Percentiles rank a stretch among this genome's conserved stretches.
These are phyloP conservation scores for Hypocreales sp. DNA, from an alignment of 2,329 filamentous ascomycete genomes.

Conservation along the genomic window DNA sequence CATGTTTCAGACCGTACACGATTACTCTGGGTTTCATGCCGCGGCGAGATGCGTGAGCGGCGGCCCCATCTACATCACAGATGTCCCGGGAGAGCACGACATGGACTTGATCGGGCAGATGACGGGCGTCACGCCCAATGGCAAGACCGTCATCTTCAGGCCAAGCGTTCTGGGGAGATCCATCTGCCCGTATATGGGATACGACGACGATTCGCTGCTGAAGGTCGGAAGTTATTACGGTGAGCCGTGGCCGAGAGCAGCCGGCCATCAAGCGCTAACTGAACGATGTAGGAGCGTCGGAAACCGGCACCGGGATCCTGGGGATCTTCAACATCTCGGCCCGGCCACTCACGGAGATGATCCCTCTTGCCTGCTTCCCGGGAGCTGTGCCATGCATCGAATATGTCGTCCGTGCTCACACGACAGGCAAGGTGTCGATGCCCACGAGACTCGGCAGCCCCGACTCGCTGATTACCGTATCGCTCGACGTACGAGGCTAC, in stretches of 20 bases:
- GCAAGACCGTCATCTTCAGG: constrained; percentile 65
- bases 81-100: constrained; percentile 71
- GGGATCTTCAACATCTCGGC: constrained; percentile 72
- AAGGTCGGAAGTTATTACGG: constrained; percentile 71
- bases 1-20: constrained; percentile 50
- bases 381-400: constrained; percentile 40
- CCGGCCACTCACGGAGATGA: constrained; percentile 46
- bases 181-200: constrained; percentile 58
- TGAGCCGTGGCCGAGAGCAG: constrained; percentile 7
- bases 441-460: constrained; percentile 28
- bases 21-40: constrained; percentile 71
- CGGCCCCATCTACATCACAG: constrained; percentile 89
- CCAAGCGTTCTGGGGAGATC: constrained; percentile 61
- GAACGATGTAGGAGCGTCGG: constrained; percentile 23
- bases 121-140: constrained; percentile 56
- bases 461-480: constrained; percentile 41
- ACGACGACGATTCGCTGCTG: constrained; percentile 57
- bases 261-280: not conserved
- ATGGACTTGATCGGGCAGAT: constrained; percentile 63
- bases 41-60: constrained; percentile 81
- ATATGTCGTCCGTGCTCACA: constrained; percentile 64
- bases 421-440: constrained; percentile 43
- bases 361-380: constrained; percentile 58
- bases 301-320: constrained; percentile 59
- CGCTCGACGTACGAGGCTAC: constrained; percentile 51